Evolutionary conservation across 768 basidiomycete species (phyloP), one percentile per base, ranked within the genome.

Genomic region (Nevesoporus exiguus): DNA sequence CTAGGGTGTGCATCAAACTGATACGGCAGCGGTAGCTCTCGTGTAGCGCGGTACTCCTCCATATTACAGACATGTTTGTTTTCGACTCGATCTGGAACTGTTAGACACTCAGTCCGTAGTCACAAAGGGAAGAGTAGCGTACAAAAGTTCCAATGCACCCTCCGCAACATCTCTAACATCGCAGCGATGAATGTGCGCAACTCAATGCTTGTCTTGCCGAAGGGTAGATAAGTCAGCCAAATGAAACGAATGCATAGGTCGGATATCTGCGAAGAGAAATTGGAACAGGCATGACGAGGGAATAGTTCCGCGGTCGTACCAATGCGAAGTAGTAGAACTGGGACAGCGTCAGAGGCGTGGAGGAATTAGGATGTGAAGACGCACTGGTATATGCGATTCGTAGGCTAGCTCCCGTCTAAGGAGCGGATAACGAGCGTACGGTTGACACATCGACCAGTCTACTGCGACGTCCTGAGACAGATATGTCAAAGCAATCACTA

Each of bases 131-230:
- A 30, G 71, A 45, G 48, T 22, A 7, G 29, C 88, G 62, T 55
- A 93, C 90, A 88, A 65, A 95, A 88, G 70, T 96, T 97, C 96
- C 96, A 98, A 60, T 88, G 88, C 71, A 83, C 83, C 49, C 96
- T 78, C 40, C 96, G 74, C 7, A 91, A 61, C 67, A 93, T 81
- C 65, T 98, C 96, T 37, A 91, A 61, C 47, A 86, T 58, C 2
- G 77, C 92, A 13, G 73, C 79, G 42, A 91, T 76, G 72, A 91
- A 93, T 0, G 82, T 73, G 24, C 86, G 80, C 25, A 87, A 42
- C 56, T 78, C 76, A 51, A 78, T 70, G 58, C 74, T 74, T 1
- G 79, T 77, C 0, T 79, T 79, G 1, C 63, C 25, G 27, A 57
- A 57, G 3, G 89, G 87, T 45, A 93, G 77, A 67, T 93, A 95